Conservation (phyloP, 192 early-diverging fungal genomes). For the Entomortierella parvispora region DNA sequence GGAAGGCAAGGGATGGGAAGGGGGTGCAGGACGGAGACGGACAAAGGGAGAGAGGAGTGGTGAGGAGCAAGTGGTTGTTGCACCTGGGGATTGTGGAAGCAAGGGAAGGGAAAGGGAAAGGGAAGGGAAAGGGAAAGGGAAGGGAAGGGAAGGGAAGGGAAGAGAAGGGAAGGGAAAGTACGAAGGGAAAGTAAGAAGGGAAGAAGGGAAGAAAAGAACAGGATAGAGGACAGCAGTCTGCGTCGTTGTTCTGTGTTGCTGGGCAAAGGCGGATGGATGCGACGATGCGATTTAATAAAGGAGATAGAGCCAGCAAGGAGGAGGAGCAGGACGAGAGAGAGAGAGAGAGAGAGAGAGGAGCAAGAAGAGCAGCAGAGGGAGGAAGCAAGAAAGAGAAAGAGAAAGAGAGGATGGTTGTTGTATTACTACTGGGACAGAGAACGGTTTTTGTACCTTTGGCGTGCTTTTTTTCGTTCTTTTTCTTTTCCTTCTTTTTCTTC, state of each 20-base stretch:
- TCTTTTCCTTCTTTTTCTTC: background rate
- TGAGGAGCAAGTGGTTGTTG: background rate
- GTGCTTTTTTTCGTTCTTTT: background rate
- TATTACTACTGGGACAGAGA: background rate
- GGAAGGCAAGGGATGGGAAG: background rate
- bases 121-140: background rate
- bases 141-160: background rate
- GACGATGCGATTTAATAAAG: background rate
- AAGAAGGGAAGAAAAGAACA: background rate
- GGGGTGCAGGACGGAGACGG: background rate
- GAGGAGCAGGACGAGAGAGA: background rate
- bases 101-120: slow-evolving; percentile 1
- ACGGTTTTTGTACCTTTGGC: background rate
- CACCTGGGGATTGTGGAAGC: background rate
- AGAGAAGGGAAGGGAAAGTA: slow-evolving; percentile 11
- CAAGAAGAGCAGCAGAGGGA: background rate
- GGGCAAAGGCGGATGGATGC: background rate
- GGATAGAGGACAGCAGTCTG: background rate
- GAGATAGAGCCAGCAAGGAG: slow-evolving; percentile 1
- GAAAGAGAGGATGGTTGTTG: background rate
- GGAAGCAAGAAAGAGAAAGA: background rate
- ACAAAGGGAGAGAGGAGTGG: background rate
- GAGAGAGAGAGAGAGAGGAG: background rate
- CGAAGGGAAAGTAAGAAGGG: background rate
- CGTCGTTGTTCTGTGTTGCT: background rate